Conservation (phyloP, 2,329 filamentous ascomycete species). For the Cladosporium sp. region DNA sequence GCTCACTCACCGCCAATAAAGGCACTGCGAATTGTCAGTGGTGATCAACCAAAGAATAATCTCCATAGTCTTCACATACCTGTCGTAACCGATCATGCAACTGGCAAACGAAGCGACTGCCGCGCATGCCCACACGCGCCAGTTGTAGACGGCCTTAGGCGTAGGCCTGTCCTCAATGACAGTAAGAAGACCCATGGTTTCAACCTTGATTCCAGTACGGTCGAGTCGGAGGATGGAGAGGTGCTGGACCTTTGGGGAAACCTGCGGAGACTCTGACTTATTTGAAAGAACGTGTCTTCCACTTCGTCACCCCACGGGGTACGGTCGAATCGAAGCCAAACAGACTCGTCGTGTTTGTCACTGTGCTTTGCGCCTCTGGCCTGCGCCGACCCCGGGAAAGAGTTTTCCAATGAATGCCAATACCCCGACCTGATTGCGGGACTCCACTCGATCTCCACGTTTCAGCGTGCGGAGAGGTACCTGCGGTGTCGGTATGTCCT, state of each 20-base stretch:
- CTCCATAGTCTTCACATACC: background rate
- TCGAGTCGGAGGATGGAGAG: constrained; percentile 2
- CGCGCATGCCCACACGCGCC: constrained; percentile 54
- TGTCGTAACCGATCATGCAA: constrained; percentile 59
- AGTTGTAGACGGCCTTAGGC: constrained; percentile 57
- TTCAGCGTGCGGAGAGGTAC: constrained; percentile 9
- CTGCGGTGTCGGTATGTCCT: background rate
- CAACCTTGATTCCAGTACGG: background rate
- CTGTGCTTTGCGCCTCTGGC: background rate
- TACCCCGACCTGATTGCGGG: constrained; percentile 1
- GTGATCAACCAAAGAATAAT: background rate
- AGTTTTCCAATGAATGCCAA: constrained; percentile 5
- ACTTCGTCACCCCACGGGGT: constrained; percentile 7
- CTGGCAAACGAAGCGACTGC: constrained; percentile 53
- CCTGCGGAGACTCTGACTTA: constrained; percentile 1
- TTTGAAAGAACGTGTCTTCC: constrained; percentile 7
- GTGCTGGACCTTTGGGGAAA: background rate
- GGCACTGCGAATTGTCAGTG: constrained; percentile 8
- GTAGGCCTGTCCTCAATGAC: constrained; percentile 46
- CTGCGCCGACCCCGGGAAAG: constrained; percentile 2
- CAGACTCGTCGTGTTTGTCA: constrained; percentile 6
- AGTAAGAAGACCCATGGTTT: constrained; percentile 34
- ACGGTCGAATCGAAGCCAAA: constrained; percentile 8
- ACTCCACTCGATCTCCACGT: constrained; percentile 10
- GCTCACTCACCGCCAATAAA: constrained; percentile 9